A percentile compares a stretch with the other conserved stretches of the same genome.
Evolutionary conservation across 2,329 filamentous ascomycete species (phyloP).

Genomic region (Xylaria digitata): DNA sequence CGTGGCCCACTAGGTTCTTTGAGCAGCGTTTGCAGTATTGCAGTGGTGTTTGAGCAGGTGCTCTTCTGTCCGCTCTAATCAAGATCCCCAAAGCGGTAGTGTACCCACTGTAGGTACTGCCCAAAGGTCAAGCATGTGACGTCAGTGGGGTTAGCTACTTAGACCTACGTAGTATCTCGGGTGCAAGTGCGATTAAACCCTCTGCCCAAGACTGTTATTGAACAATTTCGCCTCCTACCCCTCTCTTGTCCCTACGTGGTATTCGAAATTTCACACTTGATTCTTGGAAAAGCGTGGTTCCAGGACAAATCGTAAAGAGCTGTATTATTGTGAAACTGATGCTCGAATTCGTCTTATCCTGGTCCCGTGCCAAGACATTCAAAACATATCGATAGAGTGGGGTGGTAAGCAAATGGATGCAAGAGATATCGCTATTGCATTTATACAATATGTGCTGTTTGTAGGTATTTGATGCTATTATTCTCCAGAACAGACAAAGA

Average conservation of each 20-base stretch:
- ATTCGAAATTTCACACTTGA: neutral
- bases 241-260: neutral
- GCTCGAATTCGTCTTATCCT: neutral
- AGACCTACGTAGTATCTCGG: no score
- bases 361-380: no score
- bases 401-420: neutral
- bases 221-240: neutral
- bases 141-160: no score
- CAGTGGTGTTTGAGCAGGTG: constrained; percentile 6
- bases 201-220: no score
- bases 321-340: neutral
- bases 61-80: no score
- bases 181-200: no score
- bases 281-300: neutral
- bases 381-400: neutral
- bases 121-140: no score
- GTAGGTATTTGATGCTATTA: neutral
- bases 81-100: no score
- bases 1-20: neutral
- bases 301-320: no score
- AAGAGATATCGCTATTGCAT: neutral
- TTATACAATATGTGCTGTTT: neutral
- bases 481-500: neutral
- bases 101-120: no score
- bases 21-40: no score